Evolutionary conservation across 805 yeast genomes (phyloP).

Genomic region (Metschnikowia cerradonensis): DNA sequence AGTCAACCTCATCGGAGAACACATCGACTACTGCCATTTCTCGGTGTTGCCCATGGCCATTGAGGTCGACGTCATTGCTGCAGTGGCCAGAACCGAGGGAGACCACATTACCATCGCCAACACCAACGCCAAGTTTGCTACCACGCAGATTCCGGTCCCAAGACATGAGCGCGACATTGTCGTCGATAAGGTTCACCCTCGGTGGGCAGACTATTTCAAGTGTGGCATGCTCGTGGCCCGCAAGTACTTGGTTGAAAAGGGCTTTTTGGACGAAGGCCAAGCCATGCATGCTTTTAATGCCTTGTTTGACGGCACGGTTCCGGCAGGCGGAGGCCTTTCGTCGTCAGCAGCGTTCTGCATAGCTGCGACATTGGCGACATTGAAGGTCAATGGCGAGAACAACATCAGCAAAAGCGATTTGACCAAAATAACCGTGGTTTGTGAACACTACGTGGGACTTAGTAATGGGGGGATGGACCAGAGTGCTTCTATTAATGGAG

Average conservation of each 20-base stretch:
- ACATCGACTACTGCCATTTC: conserved; percentile 64
- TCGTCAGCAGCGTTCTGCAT: conserved; percentile 73
- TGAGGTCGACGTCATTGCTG: conserved; percentile 57
- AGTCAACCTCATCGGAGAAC: conserved; percentile 73
- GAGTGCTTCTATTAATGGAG: conserved; percentile 66
- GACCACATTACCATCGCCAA: conserved; percentile 29
- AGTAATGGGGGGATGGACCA: conserved; percentile 83
- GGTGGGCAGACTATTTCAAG: conserved; percentile 68
- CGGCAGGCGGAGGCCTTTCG: conserved; percentile 68
- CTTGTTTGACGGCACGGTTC: conserved; percentile 60
- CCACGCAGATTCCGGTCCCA: conserved; percentile 42
- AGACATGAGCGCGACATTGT: conserved; percentile 31
- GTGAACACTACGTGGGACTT: conserved; percentile 70
- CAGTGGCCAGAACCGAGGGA: conserved; percentile 28
- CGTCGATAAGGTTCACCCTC: conserved; percentile 48
- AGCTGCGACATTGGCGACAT: conserved; percentile 54
- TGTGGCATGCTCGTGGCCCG: conserved; percentile 62
- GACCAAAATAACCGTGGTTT: conserved; percentile 56
- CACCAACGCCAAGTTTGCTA: conserved; percentile 31
- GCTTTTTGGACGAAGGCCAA: conserved; percentile 20
- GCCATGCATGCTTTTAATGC: conserved; percentile 47
- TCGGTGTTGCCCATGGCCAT: conserved; percentile 73
- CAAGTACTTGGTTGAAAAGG: conserved; percentile 37
- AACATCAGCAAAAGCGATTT: conserved; percentile 47
- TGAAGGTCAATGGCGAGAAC: conserved; percentile 47